Evolutionary conservation across 2,329 filamentous ascomycete genomes (phyloP), one percentile per base, ranked within the genome.

Genomic region (Massarina eburnea): DNA sequence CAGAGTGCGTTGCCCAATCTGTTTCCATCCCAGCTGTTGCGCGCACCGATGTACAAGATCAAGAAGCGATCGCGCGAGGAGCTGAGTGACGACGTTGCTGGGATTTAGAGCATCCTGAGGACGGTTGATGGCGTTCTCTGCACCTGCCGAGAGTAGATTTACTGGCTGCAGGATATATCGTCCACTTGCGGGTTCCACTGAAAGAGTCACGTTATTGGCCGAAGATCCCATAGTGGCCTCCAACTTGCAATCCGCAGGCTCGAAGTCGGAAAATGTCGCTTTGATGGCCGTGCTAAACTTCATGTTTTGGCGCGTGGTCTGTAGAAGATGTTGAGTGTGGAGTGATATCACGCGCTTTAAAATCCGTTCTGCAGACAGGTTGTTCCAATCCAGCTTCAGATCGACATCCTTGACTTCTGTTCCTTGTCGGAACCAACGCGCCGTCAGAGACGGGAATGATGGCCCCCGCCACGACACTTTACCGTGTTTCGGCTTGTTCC

Each of bases 391-490:
- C 26, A 96, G 76, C 2, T 78, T 66, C 21, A 96, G 77, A n/a
- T 82, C 72, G n/a, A 76, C 73, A 45, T 86, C 81, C 51, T 81
- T 79, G 32, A 91, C 82, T 64, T 92, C 88, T 57, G 86, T 85
- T 52, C 85, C 85, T 61, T 92, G 85, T 46, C 89, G 84, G 68
- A 95, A 91, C 92, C 94, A 99, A 54, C 89, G 85, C 30, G 85
- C 72, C 2, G 74, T 78, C 36, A 94, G 52, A 14, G 60, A 61
- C 9, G 71, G 58, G 18, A 66, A 51, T 5, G 59, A 51, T 6
- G 60, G 58, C 3, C 64, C 66, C 45, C 62, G 61, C 67, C 68
- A 71, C 20, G 67, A 63, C 4, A 49, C 48, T 51, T 62, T 68
- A 40, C 56, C 62, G 46, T 66, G 71, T 46, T 55, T 64, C 24